These are phyloP conservation scores for Aspergillus proliferans DNA, from an alignment of 2,329 filamentous ascomycete genomes.

Conservation along the genomic window DNA sequence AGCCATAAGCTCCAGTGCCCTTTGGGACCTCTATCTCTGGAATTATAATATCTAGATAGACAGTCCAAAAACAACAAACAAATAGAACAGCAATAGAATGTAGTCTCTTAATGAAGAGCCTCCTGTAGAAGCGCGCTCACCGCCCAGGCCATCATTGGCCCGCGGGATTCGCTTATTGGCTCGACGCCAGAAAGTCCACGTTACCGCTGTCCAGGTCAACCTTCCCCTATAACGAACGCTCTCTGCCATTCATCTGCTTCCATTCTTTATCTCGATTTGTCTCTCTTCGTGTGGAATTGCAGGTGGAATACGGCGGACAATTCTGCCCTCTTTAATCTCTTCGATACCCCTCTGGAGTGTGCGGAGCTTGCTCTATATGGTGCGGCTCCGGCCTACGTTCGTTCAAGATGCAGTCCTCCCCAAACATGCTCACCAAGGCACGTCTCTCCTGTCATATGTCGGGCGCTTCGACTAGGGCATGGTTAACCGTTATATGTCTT, in stretches of 20 bases:
- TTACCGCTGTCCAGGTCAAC: slow-evolving; percentile 16
- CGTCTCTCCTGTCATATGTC: slow-evolving; percentile 12
- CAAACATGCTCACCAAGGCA: slow-evolving; percentile 47
- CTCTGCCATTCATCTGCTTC: slow-evolving; percentile 18
- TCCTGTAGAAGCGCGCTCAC: slow-evolving; percentile 12
- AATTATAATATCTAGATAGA: background rate
- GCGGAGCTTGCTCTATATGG: slow-evolving; percentile 35
- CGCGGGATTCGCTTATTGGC: slow-evolving; percentile 27
- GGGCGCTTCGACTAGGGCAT: slow-evolving; percentile 2
- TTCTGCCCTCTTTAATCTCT: slow-evolving; percentile 19
- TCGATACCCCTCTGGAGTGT: slow-evolving; percentile 19
- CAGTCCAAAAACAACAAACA: background rate
- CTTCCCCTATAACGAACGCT: slow-evolving; percentile 19
- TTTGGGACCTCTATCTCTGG: too few species aligned
- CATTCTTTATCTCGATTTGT: slow-evolving; percentile 8
- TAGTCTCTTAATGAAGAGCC: background rate
- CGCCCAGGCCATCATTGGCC: slow-evolving; percentile 28
- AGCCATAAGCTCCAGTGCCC: too few species aligned
- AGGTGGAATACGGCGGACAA: background rate
- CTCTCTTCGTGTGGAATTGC: slow-evolving; percentile 27
- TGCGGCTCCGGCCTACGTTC: slow-evolving; percentile 39
- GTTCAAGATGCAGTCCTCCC: slow-evolving; percentile 40
- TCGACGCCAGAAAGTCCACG: slow-evolving; percentile 34
- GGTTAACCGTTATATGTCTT: slow-evolving; percentile 14
- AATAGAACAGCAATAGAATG: slow-evolving; percentile 3